Evolutionary conservation across 1,284 basidiomycete species (phyloP), one percentile per base, ranked within the genome.

Genomic region (Meripilus lineatus): DNA sequence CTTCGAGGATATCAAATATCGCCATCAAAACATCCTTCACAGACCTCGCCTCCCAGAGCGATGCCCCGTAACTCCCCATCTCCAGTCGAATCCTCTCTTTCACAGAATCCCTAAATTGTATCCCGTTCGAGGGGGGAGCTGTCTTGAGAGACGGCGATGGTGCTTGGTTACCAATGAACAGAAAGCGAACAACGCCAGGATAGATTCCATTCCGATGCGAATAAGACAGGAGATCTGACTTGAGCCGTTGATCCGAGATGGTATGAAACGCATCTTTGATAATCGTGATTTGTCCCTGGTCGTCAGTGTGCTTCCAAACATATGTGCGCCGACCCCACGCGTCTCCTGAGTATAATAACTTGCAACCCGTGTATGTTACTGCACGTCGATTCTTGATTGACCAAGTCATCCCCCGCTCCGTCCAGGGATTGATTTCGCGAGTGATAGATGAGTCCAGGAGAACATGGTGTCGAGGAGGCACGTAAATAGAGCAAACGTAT

Each of bases 261-360:
- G 38, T 26, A 18, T 39, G 38, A 30, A 36, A 49, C 17, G 24
- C 18, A 39, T 49, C 47, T 36, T 49, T 45, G 32, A 49, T 42
- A 10, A 49, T 11, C 11, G 40, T 24, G 26, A 33, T 42, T 10
- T 36, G 15, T 10, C 35, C 37, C 14, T 38, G 17, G 15, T 1
- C 21, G 30, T 2, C 36, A 17, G 21, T 34, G 30, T 23, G n/a
- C n/a, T n/a, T 18, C 42, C 44, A 42, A 7, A 49, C 35, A 5
- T 32, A 40, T 10, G 47, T 45, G 20, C 47, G 43, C n/a, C 44
- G 38, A 22, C 43, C 44, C 7, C 20, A 37, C 11, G 11, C 11
- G 22, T 21, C 10, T 11, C 37, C 37, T n/a, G n/a, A n/a, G n/a
- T n/a, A n/a, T n/a, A n/a, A n/a, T n/a, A n/a, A n/a, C n/a, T n/a